Percentiles rank a stretch among this genome's conserved stretches.
These are phyloP conservation scores for Spergularia marina DNA, from an alignment of 148 eudicot genomes.

Conservation along the genomic window DNA sequence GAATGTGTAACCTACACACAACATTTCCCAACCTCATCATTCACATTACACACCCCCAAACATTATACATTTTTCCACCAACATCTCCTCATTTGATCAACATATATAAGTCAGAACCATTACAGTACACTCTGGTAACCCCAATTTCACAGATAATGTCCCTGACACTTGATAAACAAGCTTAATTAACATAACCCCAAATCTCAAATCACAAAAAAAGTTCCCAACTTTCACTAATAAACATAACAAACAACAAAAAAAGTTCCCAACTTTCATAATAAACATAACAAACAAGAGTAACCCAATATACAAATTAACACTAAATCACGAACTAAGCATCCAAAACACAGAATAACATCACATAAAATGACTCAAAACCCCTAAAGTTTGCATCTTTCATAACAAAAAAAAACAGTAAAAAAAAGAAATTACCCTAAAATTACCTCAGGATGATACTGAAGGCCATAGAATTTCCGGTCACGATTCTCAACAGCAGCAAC, in stretches of 20 bases:
- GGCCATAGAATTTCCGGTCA: slow-evolving; percentile 62
- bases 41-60: not conserved
- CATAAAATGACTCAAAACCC: not conserved
- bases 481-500: slow-evolving; percentile 83
- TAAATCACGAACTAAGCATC: not conserved
- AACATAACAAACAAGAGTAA: not conserved
- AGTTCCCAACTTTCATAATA: not conserved
- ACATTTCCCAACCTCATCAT: slow-evolving; percentile 15
- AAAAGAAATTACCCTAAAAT: not conserved
- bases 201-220: not conserved
- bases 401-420: not conserved
- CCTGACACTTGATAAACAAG: no score
- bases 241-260: not conserved
- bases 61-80: not conserved
- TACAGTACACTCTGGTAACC: no score
- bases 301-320: not conserved
- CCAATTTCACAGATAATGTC: no score
- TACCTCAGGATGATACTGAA: slow-evolving; percentile 99
- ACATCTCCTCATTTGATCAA: not conserved
- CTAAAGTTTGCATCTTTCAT: not conserved
- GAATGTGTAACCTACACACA: slow-evolving; percentile 87
- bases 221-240: not conserved
- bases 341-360: not conserved
- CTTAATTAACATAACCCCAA: no score
- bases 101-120: not conserved